Base-by-base conservation (phyloP, 305 asterid genomes). In the Nicotiana rustica region DNA sequence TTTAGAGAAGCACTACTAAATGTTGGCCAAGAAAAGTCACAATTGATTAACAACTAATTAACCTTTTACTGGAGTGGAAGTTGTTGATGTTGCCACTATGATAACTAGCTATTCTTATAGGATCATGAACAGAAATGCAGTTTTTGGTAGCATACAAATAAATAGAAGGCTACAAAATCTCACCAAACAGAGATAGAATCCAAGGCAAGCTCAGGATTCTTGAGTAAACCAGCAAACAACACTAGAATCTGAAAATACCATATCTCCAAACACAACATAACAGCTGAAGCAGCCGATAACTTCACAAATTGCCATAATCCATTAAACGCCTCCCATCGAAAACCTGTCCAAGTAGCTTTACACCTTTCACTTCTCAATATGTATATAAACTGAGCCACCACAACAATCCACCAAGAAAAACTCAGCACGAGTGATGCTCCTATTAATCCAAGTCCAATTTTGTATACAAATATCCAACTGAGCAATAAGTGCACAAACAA, bases 391-490 rank as follows among this genome's bases (percentile, higher is more conserved):
- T 95, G 98, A 10, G 88, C 96, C 66, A 66, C 29, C 3, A 89
- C 98, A 5, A 95, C 89, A 2, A 95, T 86, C 97, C 98, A 95
- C 97, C 98, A 95, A 68, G 98, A 95, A 47, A 90, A 29, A 87
- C 97, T 95, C 33, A 95, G 82, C 60, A 88, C 89, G 87, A 92
- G 57, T 21, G 97, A 91, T 14, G 97, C 97, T 1, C 97, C 98
- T 0, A 95, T 1, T 19, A 95, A 60, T 10, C 97, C 96, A 3
- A 91, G 2, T 10, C 97, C 96, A 0, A 92, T 71, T 85, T 78
- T 83, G 87, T 89, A 95, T 65, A 93, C 93, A 56, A 86, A 88
- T 1, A 87, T 12, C 96, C 96, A 95, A 77, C 93, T 89, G 69
- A 91, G 35, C 14, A 88, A 3, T 35, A 93, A 5, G 59, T 95